Evolutionary conservation across 2,329 filamentous ascomycete genomes (phyloP), one percentile per base, ranked within the genome.

Genomic region (Trichophyton verrucosum): DNA sequence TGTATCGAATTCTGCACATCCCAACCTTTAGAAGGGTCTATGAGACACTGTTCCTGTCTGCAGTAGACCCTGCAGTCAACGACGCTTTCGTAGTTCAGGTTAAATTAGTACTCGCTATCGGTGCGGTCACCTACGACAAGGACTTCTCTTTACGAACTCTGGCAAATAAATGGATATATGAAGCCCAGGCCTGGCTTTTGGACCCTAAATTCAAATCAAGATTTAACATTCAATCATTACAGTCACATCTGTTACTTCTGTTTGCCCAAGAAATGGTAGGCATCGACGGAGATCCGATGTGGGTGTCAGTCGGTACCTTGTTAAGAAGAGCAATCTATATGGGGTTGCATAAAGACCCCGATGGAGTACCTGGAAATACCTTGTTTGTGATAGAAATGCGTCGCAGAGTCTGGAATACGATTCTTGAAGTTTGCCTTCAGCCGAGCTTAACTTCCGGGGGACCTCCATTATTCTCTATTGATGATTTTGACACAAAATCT

Each of bases 11-110:
- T 20, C 61, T 86, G 9, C 80, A 86, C 66, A 68, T 81, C 0
- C 82, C 83, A 0, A 79, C 77, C 0, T 86, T 86, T 64, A 73
- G 75, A 56, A 73, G 72, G 8, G 79, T 82, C 33, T 86, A 85
- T 65, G 78, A 82, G 20, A 73, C 75, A 0, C 68, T 81, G 7
- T 86, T 82, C 82, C 70, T 69, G 0, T 73, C 75, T 6, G 74
- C 75, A 0, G 65, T 68, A 15, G 69, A 70, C 0, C 71, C 75
- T 1, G 15, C 11, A n/a, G 4, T 15, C 15, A 77, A 74, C 33
- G 66, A 72, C 17, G 69, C 72, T 3, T 85, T 85, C 58, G 61
- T 84, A 1, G 75, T 73, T 2, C 73, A 74, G 57, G 63, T 76
- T 49, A 64, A 75, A 11, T 66, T 76, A 8, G 72, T 72, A 1